Conservation (phyloP, 1,284 basidiomycete species). For the Trametes polyzona region DNA sequence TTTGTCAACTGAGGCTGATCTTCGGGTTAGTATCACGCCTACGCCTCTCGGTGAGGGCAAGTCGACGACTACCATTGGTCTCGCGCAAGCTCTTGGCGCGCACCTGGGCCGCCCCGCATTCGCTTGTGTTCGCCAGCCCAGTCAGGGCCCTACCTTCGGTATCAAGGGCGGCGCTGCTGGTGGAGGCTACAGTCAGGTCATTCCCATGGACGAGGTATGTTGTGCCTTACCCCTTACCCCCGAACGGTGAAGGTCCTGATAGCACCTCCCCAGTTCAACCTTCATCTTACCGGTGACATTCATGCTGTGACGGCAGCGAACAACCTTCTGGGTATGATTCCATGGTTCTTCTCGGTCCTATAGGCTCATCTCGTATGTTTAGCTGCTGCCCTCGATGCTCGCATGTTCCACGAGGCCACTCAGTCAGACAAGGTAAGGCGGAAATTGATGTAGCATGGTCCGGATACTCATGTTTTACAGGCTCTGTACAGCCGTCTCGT, state of each 20-base stretch:
- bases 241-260: not conserved
- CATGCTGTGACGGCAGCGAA: conserved; percentile 98
- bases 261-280: conserved; percentile 90
- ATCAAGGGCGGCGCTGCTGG: conserved; percentile 99
- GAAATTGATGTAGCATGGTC: too few species aligned
- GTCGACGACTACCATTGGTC: conserved; percentile 97
- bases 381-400: conserved; percentile 96
- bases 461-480: conserved; percentile 34
- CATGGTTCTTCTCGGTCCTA: fast-evolving
- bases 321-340: conserved; percentile 74
- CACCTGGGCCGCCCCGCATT: conserved; percentile 93
- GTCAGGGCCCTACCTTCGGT: conserved; percentile 98
- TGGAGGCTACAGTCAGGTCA: conserved; percentile 98
- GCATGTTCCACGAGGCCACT: conserved; percentile 98
- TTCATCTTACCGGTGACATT: conserved; percentile 97
- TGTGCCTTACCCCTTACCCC: not conserved
- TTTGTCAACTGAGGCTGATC: not conserved
- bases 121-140: conserved; percentile 98
- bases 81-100: conserved; percentile 96
- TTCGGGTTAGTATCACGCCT: conserved; percentile 83
- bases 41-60: conserved; percentile 99
- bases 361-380: conserved; percentile 9
- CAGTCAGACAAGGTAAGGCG: conserved; percentile 85
- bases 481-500: conserved; percentile 92
- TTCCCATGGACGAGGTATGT: conserved; percentile 96